These are phyloP conservation scores for Penicillium angulare DNA, from an alignment of 495 filamentous ascomycete genomes.

Conservation along the genomic window DNA sequence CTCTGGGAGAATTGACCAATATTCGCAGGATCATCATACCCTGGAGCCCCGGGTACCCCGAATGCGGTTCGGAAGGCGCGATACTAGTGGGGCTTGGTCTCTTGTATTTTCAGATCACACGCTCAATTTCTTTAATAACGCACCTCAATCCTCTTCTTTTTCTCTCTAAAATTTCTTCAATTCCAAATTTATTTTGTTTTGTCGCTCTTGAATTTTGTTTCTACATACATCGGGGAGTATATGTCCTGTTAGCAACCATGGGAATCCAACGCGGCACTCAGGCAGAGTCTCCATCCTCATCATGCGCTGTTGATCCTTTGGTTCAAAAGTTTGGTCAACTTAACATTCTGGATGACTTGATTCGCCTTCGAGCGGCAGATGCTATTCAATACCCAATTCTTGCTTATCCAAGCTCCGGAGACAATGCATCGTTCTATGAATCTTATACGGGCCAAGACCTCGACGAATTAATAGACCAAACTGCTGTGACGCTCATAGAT, in stretches of 20 bases:
- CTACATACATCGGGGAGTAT: too few species aligned
- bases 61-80: conserved; percentile 15
- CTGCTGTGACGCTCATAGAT: conserved; percentile 35
- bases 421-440: conserved; percentile 42
- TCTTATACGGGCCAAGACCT: conserved; percentile 53
- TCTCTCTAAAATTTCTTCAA: neutral
- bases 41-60: conserved; percentile 14
- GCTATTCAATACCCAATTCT: conserved; percentile 49
- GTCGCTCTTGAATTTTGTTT: too few species aligned
- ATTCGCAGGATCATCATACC: neutral
- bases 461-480: conserved; percentile 52
- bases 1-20: too few species aligned
- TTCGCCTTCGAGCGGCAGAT: conserved; percentile 49
- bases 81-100: neutral
- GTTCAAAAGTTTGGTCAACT: conserved; percentile 35
- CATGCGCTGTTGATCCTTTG: conserved; percentile 17
- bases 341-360: conserved; percentile 46
- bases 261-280: conserved; percentile 29
- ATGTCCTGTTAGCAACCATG: conserved; percentile 19
- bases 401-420: conserved; percentile 45
- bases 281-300: conserved; percentile 7
- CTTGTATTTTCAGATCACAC: neutral
- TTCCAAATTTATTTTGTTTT: too few species aligned
- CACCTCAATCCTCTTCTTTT: neutral
- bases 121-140: neutral